Conservation (phyloP, 495 filamentous ascomycete genomes). For the Penicillium soppii region DNA sequence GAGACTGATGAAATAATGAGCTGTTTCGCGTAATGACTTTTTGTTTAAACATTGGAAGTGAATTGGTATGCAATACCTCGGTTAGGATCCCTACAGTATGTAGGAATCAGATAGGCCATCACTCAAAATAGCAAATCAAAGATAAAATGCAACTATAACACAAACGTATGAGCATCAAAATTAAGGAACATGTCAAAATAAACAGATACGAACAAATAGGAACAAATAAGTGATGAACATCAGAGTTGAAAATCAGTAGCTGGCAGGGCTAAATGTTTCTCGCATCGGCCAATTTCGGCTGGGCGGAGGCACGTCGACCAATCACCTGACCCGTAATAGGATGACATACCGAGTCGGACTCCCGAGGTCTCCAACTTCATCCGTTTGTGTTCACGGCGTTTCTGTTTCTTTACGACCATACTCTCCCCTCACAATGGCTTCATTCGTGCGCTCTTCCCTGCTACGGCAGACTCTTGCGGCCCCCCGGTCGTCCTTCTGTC, state of each 20-base stretch:
- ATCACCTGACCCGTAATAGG: slow-evolving; percentile 40
- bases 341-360: slow-evolving; percentile 47
- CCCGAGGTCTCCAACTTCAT: slow-evolving; percentile 48
- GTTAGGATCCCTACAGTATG: slow-evolving; percentile 1
- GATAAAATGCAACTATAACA: background rate
- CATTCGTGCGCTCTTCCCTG: slow-evolving; percentile 42
- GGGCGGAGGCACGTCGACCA: slow-evolving; percentile 39
- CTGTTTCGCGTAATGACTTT: slow-evolving; percentile 11
- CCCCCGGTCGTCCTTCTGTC: slow-evolving; percentile 37
- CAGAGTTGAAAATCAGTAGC: background rate
- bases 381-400: slow-evolving; percentile 24
- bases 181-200: background rate
- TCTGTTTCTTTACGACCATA: slow-evolving; percentile 23
- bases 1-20: slow-evolving; percentile 12
- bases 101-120: background rate
- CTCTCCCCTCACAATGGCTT: slow-evolving; percentile 39
- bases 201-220: background rate
- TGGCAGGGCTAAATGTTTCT: slow-evolving; percentile 27
- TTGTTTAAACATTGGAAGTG: background rate
- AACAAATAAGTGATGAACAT: background rate
- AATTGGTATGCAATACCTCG: slow-evolving; percentile 4
- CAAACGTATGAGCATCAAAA: background rate
- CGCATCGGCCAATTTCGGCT: slow-evolving; percentile 47
- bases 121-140: background rate
- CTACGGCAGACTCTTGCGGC: slow-evolving; percentile 41